Evolutionary conservation across 306 rosid genomes (phyloP).

Genomic region (Cicer yamashitae): DNA sequence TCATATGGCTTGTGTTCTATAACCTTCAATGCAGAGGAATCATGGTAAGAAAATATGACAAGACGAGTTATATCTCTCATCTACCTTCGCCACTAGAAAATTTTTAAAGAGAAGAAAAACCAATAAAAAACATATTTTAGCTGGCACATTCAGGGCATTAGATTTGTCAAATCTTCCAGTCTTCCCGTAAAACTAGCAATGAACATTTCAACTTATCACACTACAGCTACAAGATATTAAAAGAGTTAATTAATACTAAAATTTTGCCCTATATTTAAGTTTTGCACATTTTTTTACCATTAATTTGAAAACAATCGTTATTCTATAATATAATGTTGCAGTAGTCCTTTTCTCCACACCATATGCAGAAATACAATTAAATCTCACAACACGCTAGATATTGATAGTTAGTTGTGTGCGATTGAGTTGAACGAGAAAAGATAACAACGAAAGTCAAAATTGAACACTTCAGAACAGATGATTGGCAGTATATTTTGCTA

Average conservation of each 20-base stretch:
- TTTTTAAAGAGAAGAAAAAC: constrained; percentile 17
- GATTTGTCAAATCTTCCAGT: constrained; percentile 26
- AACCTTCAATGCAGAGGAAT: constrained; percentile 86
- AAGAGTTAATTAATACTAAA: constrained; percentile 19
- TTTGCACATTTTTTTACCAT: constrained; percentile 22
- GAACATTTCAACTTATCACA: constrained; percentile 16
- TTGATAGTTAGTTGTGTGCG: constrained; percentile 3
- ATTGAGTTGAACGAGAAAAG: neutral
- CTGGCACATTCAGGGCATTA: constrained; percentile 1
- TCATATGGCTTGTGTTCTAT: constrained; percentile 96
- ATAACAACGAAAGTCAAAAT: constrained; percentile 21
- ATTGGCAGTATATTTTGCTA: constrained; percentile 4
- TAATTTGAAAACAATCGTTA: neutral
- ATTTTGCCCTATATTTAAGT: neutral
- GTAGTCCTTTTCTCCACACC: constrained; percentile 28
- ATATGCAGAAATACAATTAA: constrained; percentile 2
- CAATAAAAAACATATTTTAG: constrained; percentile 9
- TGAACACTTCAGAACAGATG: constrained; percentile 28
- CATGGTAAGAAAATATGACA: constrained; percentile 58
- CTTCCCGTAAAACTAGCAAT: constrained; percentile 1
- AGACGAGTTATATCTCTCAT: constrained; percentile 43
- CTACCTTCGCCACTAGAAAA: constrained; percentile 33
- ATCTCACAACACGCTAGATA: neutral
- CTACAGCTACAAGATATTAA: constrained; percentile 11
- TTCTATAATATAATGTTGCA: constrained; percentile 25